These are phyloP conservation scores for Talaromyces borbonicus DNA, from an alignment of 495 filamentous ascomycete genomes.

Conservation along the genomic window DNA sequence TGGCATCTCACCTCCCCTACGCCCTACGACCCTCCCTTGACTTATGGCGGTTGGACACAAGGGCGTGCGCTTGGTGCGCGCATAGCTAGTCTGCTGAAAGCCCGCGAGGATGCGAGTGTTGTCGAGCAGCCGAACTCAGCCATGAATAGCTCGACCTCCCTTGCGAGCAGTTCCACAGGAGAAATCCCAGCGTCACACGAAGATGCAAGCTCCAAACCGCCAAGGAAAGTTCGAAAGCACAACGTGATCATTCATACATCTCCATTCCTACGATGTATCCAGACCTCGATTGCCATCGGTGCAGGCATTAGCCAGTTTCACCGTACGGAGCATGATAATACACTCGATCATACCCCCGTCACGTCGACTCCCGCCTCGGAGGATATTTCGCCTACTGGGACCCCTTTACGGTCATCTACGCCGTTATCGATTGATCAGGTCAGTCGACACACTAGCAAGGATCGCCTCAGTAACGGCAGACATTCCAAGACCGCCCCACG, in stretches of 20 bases:
- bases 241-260: conserved; percentile 83
- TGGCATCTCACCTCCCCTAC: conserved; percentile 95
- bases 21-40: conserved; percentile 92
- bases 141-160: conserved; percentile 1
- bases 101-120: conserved; percentile 23
- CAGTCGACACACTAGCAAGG: conserved; percentile 5
- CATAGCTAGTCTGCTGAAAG: conserved; percentile 62
- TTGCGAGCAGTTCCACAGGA: not conserved
- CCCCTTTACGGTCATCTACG: conserved; percentile 11
- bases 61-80: conserved; percentile 66
- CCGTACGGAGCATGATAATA: conserved; percentile 11
- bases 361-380: conserved; percentile 8
- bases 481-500: conserved; percentile 12
- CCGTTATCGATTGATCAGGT: conserved; percentile 10
- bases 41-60: conserved; percentile 89
- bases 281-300: conserved; percentile 84
- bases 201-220: conserved; percentile 13
- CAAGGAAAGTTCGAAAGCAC: conserved; percentile 45
- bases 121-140: not conserved
- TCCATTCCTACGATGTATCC: conserved; percentile 84
- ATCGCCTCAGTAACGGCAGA: conserved; percentile 7
- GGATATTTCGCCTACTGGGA: conserved; percentile 8
- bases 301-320: conserved; percentile 71
- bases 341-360: not conserved
- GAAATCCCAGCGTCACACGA: not conserved